Conservation (phyloP, 2,329 filamentous ascomycete genomes). For the Talaromyces verruculosus region DNA sequence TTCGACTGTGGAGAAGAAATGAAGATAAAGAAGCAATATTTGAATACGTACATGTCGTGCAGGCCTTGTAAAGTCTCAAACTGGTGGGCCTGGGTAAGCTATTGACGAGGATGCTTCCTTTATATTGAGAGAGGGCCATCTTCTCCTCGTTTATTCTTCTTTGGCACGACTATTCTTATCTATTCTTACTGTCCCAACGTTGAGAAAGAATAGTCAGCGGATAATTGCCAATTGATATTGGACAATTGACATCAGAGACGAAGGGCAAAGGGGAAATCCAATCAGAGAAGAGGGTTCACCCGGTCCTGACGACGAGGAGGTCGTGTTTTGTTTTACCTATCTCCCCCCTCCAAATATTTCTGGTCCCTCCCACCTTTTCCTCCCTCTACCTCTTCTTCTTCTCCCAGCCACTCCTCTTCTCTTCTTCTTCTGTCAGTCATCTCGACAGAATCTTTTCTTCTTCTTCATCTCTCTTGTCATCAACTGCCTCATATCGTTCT, state of each 20-base stretch:
- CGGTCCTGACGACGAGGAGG: background rate
- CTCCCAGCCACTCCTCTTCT: background rate
- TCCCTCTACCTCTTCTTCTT: background rate
- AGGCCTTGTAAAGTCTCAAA: background rate
- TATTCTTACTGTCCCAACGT: background rate
- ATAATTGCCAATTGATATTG: background rate
- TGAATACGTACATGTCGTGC: background rate
- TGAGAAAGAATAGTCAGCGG: slow-evolving; percentile 2
- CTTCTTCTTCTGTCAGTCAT: background rate
- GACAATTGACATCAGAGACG: slow-evolving; percentile 6
- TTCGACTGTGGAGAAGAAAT: background rate
- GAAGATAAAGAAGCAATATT: background rate
- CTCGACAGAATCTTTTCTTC: background rate
- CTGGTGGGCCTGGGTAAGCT: background rate
- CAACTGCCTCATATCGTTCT: background rate
- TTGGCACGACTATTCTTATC: background rate
- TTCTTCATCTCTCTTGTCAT: background rate
- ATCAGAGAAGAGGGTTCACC: background rate
- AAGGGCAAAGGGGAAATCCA: background rate
- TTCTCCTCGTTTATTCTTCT: background rate
- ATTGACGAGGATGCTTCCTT: background rate
- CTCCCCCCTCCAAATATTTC: slow-evolving; percentile 1
- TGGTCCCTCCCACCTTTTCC: background rate
- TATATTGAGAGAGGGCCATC: background rate
- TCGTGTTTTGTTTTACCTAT: background rate